Percentiles rank a stretch among this genome's conserved stretches.
Evolutionary conservation across 768 basidiomycete species (phyloP).

Genomic region (Termitomyces sp.): DNA sequence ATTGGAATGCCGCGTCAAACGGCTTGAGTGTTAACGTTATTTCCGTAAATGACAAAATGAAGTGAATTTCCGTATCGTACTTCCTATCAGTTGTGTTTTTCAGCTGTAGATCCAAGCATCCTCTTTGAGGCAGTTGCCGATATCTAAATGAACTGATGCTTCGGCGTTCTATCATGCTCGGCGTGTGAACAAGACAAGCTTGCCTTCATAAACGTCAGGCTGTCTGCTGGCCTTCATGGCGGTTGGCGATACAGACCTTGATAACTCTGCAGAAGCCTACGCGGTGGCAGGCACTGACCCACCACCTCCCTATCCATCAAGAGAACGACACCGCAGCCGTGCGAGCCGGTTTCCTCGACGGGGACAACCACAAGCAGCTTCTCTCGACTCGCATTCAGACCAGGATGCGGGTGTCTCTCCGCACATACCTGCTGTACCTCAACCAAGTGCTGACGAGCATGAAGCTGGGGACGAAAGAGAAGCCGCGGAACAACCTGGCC

Average conservation of each 20-base stretch:
- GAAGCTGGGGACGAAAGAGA: constrained; percentile 16
- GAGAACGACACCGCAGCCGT: constrained; percentile 33
- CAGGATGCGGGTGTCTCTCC: constrained; percentile 23
- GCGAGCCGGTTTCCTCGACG: constrained; percentile 21
- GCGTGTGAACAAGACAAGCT: constrained; percentile 1
- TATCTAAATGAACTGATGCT: neutral
- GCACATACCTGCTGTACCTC: constrained; percentile 9
- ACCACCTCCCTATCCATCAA: constrained; percentile 65
- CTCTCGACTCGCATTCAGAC: constrained; percentile 29
- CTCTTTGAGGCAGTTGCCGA: neutral
- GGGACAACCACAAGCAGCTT: constrained; percentile 22
- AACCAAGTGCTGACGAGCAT: constrained; percentile 15
- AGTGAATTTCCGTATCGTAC: neutral
- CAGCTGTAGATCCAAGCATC: neutral
- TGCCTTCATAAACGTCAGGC: neutral
- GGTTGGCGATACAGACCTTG: neutral
- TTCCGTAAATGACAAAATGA: too few species aligned
- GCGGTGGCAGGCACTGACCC: constrained; percentile 35
- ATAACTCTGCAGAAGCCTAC: neutral
- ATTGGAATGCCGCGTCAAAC: neutral
- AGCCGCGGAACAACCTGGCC: neutral
- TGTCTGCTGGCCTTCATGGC: constrained; percentile 2
- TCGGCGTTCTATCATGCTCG: neutral
- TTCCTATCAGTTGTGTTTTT: neutral
- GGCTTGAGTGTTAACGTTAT: too few species aligned